A percentile compares a stretch with the other conserved stretches of the same genome.
These are phyloP conservation scores for Microsporum ferrugineum DNA, from an alignment of 2,329 filamentous ascomycete species.

Conservation along the genomic window DNA sequence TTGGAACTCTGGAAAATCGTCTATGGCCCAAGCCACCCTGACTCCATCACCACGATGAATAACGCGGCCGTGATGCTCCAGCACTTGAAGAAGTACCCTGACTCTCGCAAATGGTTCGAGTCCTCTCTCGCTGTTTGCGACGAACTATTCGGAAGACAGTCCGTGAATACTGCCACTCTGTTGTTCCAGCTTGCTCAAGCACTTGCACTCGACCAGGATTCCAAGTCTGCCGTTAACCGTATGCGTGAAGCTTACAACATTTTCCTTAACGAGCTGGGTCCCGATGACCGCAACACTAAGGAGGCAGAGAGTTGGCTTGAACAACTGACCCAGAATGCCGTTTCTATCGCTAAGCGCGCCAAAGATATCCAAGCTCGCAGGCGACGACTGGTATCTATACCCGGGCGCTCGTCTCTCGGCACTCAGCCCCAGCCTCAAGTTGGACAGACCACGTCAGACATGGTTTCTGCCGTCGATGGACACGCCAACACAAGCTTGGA, in stretches of 20 bases:
- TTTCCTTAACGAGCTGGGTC: slow-evolving; percentile 75
- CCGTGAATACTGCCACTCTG: slow-evolving; percentile 85
- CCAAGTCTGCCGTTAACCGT: slow-evolving; percentile 76
- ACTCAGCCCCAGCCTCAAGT: slow-evolving; percentile 53
- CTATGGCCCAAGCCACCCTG: slow-evolving; percentile 84
- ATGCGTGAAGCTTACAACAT: slow-evolving; percentile 98
- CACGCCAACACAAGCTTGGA: slow-evolving; percentile 45
- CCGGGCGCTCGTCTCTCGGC: slow-evolving; percentile 46
- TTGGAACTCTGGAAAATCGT: slow-evolving; percentile 95
- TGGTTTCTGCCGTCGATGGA: slow-evolving; percentile 32
- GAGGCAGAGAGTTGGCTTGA: slow-evolving; percentile 95
- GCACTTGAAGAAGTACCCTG: slow-evolving; percentile 83
- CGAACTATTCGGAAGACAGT: slow-evolving; percentile 75
- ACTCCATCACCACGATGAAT: slow-evolving; percentile 97
- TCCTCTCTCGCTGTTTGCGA: slow-evolving; percentile 82
- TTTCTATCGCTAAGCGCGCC: slow-evolving; percentile 84
- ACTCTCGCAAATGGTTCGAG: slow-evolving; percentile 95
- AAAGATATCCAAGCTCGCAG: slow-evolving; percentile 72
- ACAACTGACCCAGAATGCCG: slow-evolving; percentile 89
- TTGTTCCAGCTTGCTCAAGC: slow-evolving; percentile 96
- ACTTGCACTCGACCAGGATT: slow-evolving; percentile 87
- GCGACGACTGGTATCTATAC: slow-evolving; percentile 60
- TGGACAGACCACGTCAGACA: slow-evolving; percentile 43
- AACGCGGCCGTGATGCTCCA: slow-evolving; percentile 98
- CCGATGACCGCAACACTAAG: slow-evolving; percentile 93